A percentile compares a stretch with the other conserved stretches of the same genome.
Evolutionary conservation across 1,284 basidiomycete species (phyloP).

Genomic region (Trichosporon sp.): DNA sequence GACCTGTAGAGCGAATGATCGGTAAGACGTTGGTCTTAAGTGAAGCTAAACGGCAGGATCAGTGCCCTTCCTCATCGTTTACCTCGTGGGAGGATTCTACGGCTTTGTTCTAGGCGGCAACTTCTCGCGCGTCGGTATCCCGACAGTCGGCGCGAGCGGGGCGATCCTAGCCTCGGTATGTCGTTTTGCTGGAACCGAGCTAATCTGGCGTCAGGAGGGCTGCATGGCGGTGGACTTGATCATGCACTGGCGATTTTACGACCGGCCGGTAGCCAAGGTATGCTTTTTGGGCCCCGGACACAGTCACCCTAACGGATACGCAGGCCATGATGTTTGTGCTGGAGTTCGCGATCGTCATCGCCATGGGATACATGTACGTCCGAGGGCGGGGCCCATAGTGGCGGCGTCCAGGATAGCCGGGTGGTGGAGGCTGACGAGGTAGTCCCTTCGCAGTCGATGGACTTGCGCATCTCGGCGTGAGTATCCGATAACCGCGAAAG

Average conservation of each 20-base stretch:
- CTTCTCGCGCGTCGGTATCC: conserved; percentile 80
- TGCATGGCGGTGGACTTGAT: conserved; percentile 75
- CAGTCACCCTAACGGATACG: neutral
- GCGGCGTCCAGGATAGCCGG: neutral
- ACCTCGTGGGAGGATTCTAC: conserved; percentile 84
- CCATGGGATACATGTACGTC: conserved; percentile 66
- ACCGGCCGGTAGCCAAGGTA: conserved; percentile 69
- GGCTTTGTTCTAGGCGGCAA: conserved; percentile 79
- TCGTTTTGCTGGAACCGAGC: neutral
- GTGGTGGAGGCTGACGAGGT: neutral
- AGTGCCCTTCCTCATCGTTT: conserved; percentile 69
- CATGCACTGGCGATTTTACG: conserved; percentile 86
- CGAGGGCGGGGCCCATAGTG: neutral
- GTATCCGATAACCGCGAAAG: conserved; percentile 14
- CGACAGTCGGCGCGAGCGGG: conserved; percentile 87
- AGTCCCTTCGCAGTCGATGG: conserved; percentile 45
- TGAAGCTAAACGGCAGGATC: conserved; percentile 54
- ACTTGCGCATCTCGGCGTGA: conserved; percentile 50
- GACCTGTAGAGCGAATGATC: conserved; percentile 42
- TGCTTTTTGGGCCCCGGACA: conserved; percentile 13
- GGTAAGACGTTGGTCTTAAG: conserved; percentile 18
- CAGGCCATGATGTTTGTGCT: conserved; percentile 65
- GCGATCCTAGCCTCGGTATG: conserved; percentile 77
- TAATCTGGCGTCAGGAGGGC: conserved; percentile 53
- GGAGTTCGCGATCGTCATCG: conserved; percentile 77